Conservation (phyloP, 2,329 filamentous ascomycete genomes). For the Botrytis byssoidea region DNA sequence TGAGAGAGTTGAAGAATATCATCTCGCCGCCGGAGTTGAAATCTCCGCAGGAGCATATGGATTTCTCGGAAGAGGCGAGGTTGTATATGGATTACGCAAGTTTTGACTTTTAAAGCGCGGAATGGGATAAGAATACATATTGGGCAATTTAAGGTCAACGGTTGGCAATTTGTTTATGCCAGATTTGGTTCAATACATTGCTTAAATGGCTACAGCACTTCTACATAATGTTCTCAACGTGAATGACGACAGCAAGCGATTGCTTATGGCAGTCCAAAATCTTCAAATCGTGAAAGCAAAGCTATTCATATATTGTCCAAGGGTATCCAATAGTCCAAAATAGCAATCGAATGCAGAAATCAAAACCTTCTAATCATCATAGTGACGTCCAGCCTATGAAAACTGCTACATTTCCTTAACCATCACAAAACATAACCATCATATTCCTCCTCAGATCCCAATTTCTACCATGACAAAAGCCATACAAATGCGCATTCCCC, state of each 20-base stretch:
- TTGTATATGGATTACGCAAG: slow-evolving; percentile 19
- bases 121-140: neutral
- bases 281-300: neutral
- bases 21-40: slow-evolving; percentile 18
- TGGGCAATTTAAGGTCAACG: neutral
- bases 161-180: too few relatives aligned
- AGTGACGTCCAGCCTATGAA: neutral
- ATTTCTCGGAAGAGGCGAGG: slow-evolving; percentile 16
- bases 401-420: neutral
- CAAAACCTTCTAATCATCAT: neutral
- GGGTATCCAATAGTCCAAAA: too few relatives aligned
- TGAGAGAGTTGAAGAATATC: slow-evolving; percentile 24
- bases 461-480: neutral
- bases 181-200: neutral
- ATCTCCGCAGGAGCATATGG: slow-evolving; percentile 15
- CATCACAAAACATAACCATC: neutral
- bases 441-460: neutral
- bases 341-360: neutral
- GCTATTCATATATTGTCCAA: neutral
- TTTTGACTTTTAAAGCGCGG: slow-evolving; percentile 12
- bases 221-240: neutral
- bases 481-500: neutral
- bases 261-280: neutral
- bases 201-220: neutral
- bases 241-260: neutral